Evolutionary conservation across 2,329 filamentous ascomycete species (phyloP).

Genomic region (Mycocentrospora acerina): DNA sequence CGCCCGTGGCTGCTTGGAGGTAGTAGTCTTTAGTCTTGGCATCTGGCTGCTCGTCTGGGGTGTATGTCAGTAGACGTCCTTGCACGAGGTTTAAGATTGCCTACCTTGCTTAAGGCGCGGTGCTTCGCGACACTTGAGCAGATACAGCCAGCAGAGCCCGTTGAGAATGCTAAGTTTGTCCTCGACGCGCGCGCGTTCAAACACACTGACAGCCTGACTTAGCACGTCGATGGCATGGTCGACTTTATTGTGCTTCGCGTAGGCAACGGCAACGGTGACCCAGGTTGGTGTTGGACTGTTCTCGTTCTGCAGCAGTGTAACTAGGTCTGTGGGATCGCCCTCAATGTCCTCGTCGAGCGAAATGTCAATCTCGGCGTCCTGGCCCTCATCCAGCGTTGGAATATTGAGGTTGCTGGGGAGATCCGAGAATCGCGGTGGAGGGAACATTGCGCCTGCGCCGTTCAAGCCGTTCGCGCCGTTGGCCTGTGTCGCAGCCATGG

Average conservation of each 20-base stretch:
- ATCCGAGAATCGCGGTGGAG: constrained; percentile 57
- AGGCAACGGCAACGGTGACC: constrained; percentile 97
- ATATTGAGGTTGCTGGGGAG: constrained; percentile 66
- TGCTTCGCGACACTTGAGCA: constrained; percentile 85
- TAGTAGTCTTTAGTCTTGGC: constrained; percentile 91
- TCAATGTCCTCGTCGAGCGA: constrained; percentile 80
- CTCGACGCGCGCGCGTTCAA: constrained; percentile 68
- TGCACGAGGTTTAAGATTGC: constrained; percentile 9
- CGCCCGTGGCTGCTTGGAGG: constrained; percentile 84
- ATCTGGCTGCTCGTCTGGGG: constrained; percentile 57
- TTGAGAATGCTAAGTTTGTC: constrained; percentile 84
- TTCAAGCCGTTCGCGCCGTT: constrained; percentile 55
- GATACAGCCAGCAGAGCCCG: constrained; percentile 86
- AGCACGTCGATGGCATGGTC: constrained; percentile 76
- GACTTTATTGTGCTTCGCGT: constrained; percentile 92
- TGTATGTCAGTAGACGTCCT: no score
- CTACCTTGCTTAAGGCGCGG: constrained; percentile 62
- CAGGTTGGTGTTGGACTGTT: constrained; percentile 88
- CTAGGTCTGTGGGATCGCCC: constrained; percentile 93
- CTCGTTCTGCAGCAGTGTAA: constrained; percentile 92
- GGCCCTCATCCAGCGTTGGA: constrained; percentile 61
- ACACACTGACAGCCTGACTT: constrained; percentile 72
- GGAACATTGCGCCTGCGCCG: constrained; percentile 44
- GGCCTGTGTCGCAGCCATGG: constrained; percentile 55
- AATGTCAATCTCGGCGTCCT: constrained; percentile 80